Evolutionary conservation across 352 stramenopile genomes (phyloP), one percentile per base, ranked within the genome.

Genomic region (Globisporangium carolinianum): DNA sequence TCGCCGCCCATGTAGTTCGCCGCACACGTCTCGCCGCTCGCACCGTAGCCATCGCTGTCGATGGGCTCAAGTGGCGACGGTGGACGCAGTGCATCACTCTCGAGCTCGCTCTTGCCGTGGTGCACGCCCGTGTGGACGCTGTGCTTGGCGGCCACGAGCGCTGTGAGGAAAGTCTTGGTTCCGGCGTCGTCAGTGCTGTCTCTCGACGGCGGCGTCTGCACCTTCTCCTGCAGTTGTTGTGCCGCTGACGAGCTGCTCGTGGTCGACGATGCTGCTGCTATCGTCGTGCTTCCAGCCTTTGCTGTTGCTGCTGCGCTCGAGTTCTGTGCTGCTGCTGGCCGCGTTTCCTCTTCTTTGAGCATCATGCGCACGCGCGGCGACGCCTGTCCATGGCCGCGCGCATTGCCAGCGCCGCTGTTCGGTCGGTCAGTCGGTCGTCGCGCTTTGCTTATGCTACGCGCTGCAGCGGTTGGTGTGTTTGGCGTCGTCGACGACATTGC

Each of bases 1-100:
- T 83, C 68, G 17, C 32, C 14, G 18, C 79, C 82, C 48, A 88
- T 74, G 71, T 92, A 89, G 56, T 87, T 89, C 47, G 66, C 60
- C 18, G 67, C 61, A 4, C 61, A 51, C 0, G 68, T 65, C 49
- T 77, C 66, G 11, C 10, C 51, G 52, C 43, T 43, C 2, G 51
- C 42, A 17, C 63, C 71, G 59, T 65, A 75, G 41, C 17, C 71
- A 47, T 53, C 70, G 10, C 53, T 66, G 41, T 65, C 56, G 17
- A 74, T 6, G 11, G 73, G 60, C 18, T 87, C 82, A 5, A 90
- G 61, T 9, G 82, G 77, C 8, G 82, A 92, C 37, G 79, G 79
- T 1, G 82, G 82, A 5, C 79, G 68, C 50, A 89, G 41, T 5
- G 56, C 42, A 2, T 58, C 50, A 11, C 36, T 5, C 7, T 41